Base-by-base conservation (phyloP, 441 rosid species). In the Cnidoscolus chayamansa region DNA sequence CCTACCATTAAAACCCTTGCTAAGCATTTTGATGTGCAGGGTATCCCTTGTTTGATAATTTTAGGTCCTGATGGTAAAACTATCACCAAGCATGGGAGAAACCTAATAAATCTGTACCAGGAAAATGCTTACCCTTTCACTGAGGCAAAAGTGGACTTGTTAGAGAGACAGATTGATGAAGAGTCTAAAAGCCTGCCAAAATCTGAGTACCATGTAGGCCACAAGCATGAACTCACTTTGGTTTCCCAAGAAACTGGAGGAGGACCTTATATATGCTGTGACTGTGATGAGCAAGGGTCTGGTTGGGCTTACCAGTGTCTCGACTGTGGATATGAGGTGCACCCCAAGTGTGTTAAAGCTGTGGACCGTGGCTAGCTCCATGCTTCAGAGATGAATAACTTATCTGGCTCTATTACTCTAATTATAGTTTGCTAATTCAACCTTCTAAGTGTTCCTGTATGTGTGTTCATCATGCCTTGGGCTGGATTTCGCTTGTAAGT, bases 261-360 rank as follows among this genome's bases (percentile, higher is more conserved):
- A 0, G 92, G 92, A 4, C 89, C 89, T 0, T 88, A 78, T 54
- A 88, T 88, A 65, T 88, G 93, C 61, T 86, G 93, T 40, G 84
- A 84, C 50, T 88, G 93, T 48, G 87, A 83, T n/a, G 93, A 88
- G 65, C 89, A 85, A 69, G 93, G 90, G 11, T 79, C 66, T 0
- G 85, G 88, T 37, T 88, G 93, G 93, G 90, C 87, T 31, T 88
- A 86, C 73, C 90, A 80, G 67, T 88, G 93, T 63, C 76, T 86
- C 31, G 87, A 84, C 47, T 88, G 93, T 67, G 90, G 90, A 10
- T 88, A 84, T 20, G 93, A 88, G 83, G 85, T 88, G 69, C 93
- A 88, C 68, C 81, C 90, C 32, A 83, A 75, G 81, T 88, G 90
- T 66, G 81, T 88, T 4, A 73, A 81, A 66, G 72, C 77, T 7